Base-by-base conservation (phyloP, 1,139 yeast species). In the Suhomyces bokatorum region DNA sequence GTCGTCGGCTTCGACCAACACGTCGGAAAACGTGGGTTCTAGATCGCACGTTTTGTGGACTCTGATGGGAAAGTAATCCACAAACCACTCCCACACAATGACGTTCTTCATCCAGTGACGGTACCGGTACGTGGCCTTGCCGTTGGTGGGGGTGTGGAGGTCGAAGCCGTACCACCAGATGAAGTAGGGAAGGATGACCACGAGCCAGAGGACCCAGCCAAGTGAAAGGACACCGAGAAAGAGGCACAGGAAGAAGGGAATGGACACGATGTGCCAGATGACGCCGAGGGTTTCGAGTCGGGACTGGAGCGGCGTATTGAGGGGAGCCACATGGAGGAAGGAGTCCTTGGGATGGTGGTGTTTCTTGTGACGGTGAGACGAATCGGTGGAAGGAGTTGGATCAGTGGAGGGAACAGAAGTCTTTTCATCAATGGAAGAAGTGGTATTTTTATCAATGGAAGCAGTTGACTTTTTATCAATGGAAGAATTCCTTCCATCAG, bases 31-130 rank as follows among this genome's bases (percentile, higher is more conserved):
- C 0, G 96, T 85, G 1, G 98, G 97, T 50, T 78, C 81, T 45
- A 91, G 70, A 13, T 84, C 87, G 12, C 74, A 75, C 0, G 91
- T 76, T 59, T 85, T 87, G 63, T 84, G 85, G n/a, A 89, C 70
- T 2, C 67, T 66, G 14, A 93, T 80, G 0, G 98, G 98, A 65
- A 86, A 93, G 64, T 90, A 93, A 39, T 75, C 70, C 32, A 84
- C 85, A 63, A 86, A 88, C 69, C 82, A 77, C 46, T 75, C 78
- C 95, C 96, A 91, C n/a, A 85, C 55, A 3, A 67, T 59, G 37
- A 81, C 60, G 32, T 79, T 76, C 50, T 88, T 75, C 60, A 87
- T 73, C 70, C 80, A 71, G 4, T 69, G 66, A 2, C 88, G 81
- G 36, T 76, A 73, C 34, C 95, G 65, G 46, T 77, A 69, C 6